Conservation (phyloP, 2,329 filamentous ascomycete species). For the Xenosphaeropsis pyriputrescens region DNA sequence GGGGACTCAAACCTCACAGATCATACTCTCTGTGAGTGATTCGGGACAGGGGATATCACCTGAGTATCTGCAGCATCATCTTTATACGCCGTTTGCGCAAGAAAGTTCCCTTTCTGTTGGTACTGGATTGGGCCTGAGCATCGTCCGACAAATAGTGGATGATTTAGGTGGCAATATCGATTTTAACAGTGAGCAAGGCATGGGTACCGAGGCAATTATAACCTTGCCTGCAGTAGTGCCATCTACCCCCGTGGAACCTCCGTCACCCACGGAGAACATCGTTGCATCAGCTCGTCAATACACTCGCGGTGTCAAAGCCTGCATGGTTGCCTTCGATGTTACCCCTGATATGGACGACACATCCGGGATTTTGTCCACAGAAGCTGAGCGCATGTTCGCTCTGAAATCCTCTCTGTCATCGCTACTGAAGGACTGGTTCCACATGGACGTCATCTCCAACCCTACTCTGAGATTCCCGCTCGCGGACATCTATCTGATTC, state of each 20-base stretch:
- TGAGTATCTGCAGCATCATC: slow-evolving; percentile 39
- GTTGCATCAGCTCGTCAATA: neutral
- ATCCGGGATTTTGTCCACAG: slow-evolving; percentile 14
- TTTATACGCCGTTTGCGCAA: slow-evolving; percentile 42
- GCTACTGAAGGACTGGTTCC: slow-evolving; percentile 12
- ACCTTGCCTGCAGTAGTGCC: slow-evolving; percentile 6
- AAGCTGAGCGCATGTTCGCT: slow-evolving; percentile 11
- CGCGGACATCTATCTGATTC: slow-evolving; percentile 12
- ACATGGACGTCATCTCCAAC: slow-evolving; percentile 8
- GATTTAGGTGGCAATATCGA: slow-evolving; percentile 43
- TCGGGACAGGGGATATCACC: slow-evolving; percentile 50
- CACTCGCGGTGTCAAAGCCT: slow-evolving; percentile 8
- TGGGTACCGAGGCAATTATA: slow-evolving; percentile 38
- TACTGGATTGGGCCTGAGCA: slow-evolving; percentile 46
- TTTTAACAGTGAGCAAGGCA: slow-evolving; percentile 33
- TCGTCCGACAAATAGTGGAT: slow-evolving; percentile 47
- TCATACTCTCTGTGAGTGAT: slow-evolving; percentile 36
- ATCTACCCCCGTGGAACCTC: slow-evolving; percentile 3
- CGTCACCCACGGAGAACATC: slow-evolving; percentile 2
- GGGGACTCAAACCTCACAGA: slow-evolving; percentile 6
- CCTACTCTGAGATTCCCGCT: neutral
- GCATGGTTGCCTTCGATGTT: slow-evolving; percentile 12
- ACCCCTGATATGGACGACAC: slow-evolving; percentile 15
- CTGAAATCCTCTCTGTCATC: slow-evolving; percentile 10
- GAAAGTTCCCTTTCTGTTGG: slow-evolving; percentile 45